Conservation (phyloP, 805 yeast genomes). For the Myxozyma melibiosi region DNA sequence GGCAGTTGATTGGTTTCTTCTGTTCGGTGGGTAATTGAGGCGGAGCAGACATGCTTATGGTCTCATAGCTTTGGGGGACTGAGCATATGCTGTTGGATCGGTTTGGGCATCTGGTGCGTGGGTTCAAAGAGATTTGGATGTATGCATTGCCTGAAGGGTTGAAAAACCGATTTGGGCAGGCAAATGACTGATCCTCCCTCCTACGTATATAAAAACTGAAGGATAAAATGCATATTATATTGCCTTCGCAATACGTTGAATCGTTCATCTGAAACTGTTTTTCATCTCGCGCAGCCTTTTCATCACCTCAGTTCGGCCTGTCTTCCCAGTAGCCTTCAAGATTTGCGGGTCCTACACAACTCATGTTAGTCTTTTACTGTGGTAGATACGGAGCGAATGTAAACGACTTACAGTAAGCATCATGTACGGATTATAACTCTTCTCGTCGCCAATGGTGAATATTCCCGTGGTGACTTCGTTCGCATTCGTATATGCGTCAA, state of each 20-base stretch:
- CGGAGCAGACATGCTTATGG: slow-evolving; percentile 7
- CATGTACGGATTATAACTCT: slow-evolving; percentile 86
- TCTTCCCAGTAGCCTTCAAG: slow-evolving; percentile 57
- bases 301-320: slow-evolving; percentile 63
- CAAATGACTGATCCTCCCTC: too few relatives aligned
- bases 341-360: slow-evolving; percentile 59
- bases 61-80: too few relatives aligned
- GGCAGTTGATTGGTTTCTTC: slow-evolving; percentile 18
- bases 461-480: slow-evolving; percentile 81
- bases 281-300: slow-evolving; percentile 72
- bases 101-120: too few relatives aligned
- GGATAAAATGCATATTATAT: too few relatives aligned
- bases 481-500: slow-evolving; percentile 53
- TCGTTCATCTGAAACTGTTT: too few relatives aligned
- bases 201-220: too few relatives aligned
- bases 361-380: background rate
- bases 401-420: slow-evolving; percentile 42
- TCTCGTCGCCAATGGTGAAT: slow-evolving; percentile 84
- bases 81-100: too few relatives aligned
- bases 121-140: too few relatives aligned
- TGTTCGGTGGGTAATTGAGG: slow-evolving; percentile 6
- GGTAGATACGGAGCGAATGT: too few relatives aligned
- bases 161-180: too few relatives aligned
- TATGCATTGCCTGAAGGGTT: too few relatives aligned
- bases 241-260: too few relatives aligned